Conservation (phyloP, 2,329 filamentous ascomycete genomes). For the Gnomoniopsis sp. region DNA sequence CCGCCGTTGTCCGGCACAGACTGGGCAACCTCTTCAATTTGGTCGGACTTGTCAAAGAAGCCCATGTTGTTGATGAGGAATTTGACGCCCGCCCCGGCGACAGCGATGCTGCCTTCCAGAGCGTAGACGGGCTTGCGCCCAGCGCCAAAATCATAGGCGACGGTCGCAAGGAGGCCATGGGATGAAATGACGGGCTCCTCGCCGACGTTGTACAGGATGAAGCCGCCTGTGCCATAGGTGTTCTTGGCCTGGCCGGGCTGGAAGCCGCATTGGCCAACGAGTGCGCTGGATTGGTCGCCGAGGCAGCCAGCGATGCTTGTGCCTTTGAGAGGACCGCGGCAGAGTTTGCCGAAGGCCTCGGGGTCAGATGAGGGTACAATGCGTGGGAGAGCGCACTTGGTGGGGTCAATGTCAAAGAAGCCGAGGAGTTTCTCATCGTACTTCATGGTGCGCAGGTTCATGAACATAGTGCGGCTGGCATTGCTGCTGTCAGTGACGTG, state of each 20-base stretch:
- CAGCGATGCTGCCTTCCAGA: slow-evolving; percentile 79
- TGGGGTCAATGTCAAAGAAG: slow-evolving; percentile 70
- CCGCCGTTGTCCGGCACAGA: slow-evolving; percentile 71
- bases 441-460: slow-evolving; percentile 76
- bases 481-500: slow-evolving; percentile 87
- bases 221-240: slow-evolving; percentile 87
- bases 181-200: slow-evolving; percentile 80
- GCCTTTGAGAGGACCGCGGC: slow-evolving; percentile 63
- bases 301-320: slow-evolving; percentile 77
- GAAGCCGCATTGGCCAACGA: slow-evolving; percentile 85
- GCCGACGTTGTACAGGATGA: slow-evolving; percentile 86
- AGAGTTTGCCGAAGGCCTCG: slow-evolving; percentile 67
- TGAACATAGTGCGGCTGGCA: slow-evolving; percentile 90
- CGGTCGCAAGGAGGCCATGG: slow-evolving; percentile 78
- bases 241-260: slow-evolving; percentile 81
- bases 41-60: slow-evolving; percentile 49
- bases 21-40: slow-evolving; percentile 49
- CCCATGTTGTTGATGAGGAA: slow-evolving; percentile 65
- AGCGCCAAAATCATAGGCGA: slow-evolving; percentile 76
- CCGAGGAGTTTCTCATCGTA: slow-evolving; percentile 75
- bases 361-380: slow-evolving; percentile 79
- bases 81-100: slow-evolving; percentile 77
- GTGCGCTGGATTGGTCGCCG: slow-evolving; percentile 80
- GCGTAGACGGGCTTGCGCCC: slow-evolving; percentile 66
- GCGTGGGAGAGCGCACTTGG: slow-evolving; percentile 72